These are phyloP conservation scores for Serendipita sp. DNA, from an alignment of 768 basidiomycete genomes.

Conservation along the genomic window DNA sequence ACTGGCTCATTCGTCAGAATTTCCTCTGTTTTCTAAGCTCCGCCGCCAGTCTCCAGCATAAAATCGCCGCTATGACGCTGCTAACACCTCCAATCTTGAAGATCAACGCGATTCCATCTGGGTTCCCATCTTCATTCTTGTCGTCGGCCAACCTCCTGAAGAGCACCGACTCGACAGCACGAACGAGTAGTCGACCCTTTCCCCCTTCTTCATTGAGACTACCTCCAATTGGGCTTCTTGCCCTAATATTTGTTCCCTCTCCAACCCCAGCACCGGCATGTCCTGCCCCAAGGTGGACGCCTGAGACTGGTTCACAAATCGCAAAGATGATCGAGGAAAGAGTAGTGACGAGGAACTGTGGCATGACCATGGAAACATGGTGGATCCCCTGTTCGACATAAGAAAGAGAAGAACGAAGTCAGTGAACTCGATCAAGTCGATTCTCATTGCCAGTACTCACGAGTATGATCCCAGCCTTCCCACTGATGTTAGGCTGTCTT, in stretches of 20 bases:
- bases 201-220: not conserved
- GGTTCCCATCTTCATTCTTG: not conserved
- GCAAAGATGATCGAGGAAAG: constrained; percentile 77
- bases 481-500: constrained; percentile 32
- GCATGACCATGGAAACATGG: constrained; percentile 85
- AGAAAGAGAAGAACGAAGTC: not conserved
- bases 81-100: not conserved
- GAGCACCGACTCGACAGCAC: not conserved
- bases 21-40: not conserved
- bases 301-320: constrained; percentile 45
- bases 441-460: constrained; percentile 26
- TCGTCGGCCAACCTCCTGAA: not conserved
- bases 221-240: not conserved
- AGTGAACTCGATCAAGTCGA: too few relatives aligned
- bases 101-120: not conserved
- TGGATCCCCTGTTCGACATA: constrained; percentile 62
- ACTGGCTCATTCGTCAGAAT: too few relatives aligned
- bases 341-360: constrained; percentile 85
- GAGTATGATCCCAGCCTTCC: constrained; percentile 78
- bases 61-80: not conserved
- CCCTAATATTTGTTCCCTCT: not conserved
- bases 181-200: not conserved
- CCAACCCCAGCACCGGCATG: constrained; percentile 4
- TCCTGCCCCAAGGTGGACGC: constrained; percentile 8
- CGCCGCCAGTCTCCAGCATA: not conserved